Evolutionary conservation across 2,329 filamentous ascomycete genomes (phyloP).

Genomic region (Colletotrichum tabaci): DNA sequence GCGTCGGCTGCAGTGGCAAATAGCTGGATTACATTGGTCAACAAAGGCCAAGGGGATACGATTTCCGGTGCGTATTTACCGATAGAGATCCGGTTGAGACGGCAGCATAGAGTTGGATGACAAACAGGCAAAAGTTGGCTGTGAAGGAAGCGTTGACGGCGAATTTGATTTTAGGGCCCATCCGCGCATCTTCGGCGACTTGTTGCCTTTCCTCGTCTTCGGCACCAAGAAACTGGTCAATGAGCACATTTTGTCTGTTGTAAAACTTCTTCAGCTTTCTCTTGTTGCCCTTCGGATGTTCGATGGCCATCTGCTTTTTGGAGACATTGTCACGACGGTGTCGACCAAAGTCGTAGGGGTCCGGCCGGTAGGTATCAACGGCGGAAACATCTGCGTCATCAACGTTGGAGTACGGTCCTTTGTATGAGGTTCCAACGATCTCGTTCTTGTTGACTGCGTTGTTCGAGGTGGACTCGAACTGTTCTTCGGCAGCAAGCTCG

Average conservation of each 20-base stretch:
- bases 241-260: conserved; percentile 63
- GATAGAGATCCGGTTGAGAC: conserved; percentile 72
- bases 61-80: conserved; percentile 25
- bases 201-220: conserved; percentile 68
- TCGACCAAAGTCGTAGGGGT: conserved; percentile 58
- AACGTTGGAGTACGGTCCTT: conserved; percentile 1
- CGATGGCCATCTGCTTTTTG: conserved; percentile 62
- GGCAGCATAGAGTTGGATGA: conserved; percentile 72
- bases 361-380: conserved; percentile 45
- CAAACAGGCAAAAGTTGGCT: conserved; percentile 68
- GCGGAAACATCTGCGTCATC: conserved; percentile 27
- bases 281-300: conserved; percentile 62
- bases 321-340: conserved; percentile 58
- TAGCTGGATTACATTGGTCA: conserved; percentile 52
- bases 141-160: conserved; percentile 67
- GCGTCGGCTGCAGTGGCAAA: conserved; percentile 78
- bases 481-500: conserved; percentile 17
- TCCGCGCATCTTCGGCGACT: conserved; percentile 64
- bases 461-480: conserved; percentile 17
- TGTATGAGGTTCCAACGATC: conserved; percentile 17
- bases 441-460: conserved; percentile 13
- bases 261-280: conserved; percentile 63
- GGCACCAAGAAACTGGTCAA: conserved; percentile 68
- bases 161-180: conserved; percentile 67
- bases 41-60: conserved; percentile 14